phyloP scores from a whole-genome alignment of 768 basidiomycete genomes.

The Lactarius trivialis region DNA sequence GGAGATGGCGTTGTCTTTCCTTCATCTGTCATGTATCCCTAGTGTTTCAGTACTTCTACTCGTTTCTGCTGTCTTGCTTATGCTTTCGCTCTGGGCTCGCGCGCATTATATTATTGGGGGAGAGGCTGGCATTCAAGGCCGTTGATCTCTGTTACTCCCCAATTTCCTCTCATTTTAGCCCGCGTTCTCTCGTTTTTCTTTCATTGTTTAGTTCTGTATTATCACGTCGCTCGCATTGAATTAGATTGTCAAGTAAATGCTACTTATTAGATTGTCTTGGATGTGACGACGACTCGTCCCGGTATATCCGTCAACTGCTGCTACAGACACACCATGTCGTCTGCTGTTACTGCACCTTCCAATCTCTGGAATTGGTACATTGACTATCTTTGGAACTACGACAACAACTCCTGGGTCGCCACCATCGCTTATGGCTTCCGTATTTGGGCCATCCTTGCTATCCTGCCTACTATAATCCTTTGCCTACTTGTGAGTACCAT shows the following conservation, averaged over 20 bases:
- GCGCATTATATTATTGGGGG: conserved; percentile 3
- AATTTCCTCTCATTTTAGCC: background rate
- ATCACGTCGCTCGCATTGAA: background rate
- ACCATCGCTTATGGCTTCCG: conserved; percentile 58
- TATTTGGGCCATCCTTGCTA: conserved; percentile 48
- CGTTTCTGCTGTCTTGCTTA: conserved; percentile 10
- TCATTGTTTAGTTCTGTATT: conserved; percentile 2
- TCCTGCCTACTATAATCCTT: conserved; percentile 48
- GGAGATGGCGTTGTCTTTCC: conserved; percentile 86
- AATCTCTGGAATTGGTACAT: conserved; percentile 56
- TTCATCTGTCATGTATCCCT: conserved; percentile 74
- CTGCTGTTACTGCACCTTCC: conserved; percentile 33
- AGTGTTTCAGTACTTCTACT: conserved; percentile 26
- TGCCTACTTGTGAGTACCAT: conserved; percentile 54
- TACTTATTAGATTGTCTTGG: background rate
- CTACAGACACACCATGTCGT: conserved; percentile 12
- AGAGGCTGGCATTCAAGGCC: background rate
- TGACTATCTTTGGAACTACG: conserved; percentile 57
- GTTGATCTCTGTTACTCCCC: background rate
- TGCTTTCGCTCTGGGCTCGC: conserved; percentile 7
- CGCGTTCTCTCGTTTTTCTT: conserved; percentile 2
- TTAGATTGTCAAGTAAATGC: background rate
- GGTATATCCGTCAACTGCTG: background rate
- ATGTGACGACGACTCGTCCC: background rate
- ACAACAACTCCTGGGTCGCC: conserved; percentile 60